phyloP scores from a whole-genome alignment of 78 protist species.

The Monosiga brevicollis region DNA sequence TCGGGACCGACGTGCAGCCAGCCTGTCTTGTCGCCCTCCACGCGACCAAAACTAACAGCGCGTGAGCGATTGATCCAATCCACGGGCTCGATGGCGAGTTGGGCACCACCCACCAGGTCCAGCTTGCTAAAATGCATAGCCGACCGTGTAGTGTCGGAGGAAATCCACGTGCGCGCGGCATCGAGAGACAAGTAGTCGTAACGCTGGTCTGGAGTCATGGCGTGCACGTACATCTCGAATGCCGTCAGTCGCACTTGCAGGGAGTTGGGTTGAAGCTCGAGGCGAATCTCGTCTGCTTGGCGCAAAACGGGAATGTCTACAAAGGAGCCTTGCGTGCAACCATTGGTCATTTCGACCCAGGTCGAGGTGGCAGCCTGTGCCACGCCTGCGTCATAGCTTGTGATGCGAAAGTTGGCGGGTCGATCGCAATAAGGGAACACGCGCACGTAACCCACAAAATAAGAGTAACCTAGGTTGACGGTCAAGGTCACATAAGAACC shows the following conservation, averaged over 20 bases:
- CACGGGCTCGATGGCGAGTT: neutral
- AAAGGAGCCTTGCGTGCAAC: neutral
- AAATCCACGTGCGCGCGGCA: neutral
- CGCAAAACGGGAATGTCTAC: neutral
- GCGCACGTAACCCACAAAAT: neutral
- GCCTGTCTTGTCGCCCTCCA: neutral
- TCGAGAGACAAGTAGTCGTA: neutral
- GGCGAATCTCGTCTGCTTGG: neutral
- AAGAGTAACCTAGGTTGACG: neutral
- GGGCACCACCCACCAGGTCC: neutral
- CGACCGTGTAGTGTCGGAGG: neutral
- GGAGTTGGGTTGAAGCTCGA: neutral
- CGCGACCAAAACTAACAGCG: neutral
- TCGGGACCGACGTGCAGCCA: neutral
- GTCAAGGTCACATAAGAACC: neutral
- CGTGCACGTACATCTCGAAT: neutral
- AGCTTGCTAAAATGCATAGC: neutral
- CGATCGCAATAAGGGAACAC: neutral
- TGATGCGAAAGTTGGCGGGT: neutral
- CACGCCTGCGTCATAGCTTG: neutral
- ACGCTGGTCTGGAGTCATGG: neutral
- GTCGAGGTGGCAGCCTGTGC: neutral
- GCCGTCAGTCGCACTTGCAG: neutral
- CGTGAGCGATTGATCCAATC: neutral
- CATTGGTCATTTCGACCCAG: neutral